Conservation (phyloP, 768 basidiomycete species). For the Agrocybe chaxingu region DNA sequence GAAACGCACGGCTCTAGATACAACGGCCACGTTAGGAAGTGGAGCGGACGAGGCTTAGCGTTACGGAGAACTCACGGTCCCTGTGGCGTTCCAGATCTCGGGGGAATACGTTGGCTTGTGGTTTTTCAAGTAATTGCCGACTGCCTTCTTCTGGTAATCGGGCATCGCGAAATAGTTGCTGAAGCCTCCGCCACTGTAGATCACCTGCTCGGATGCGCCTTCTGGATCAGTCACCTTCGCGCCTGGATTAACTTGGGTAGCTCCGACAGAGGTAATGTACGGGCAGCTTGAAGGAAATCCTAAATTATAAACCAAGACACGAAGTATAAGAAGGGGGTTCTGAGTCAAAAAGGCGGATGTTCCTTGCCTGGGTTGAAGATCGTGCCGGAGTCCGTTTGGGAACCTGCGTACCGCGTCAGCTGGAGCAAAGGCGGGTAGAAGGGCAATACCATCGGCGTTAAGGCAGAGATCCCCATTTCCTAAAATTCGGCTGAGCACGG, state of each 20-base stretch:
- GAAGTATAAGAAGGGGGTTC: constrained; percentile 8
- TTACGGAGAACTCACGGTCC: constrained; percentile 19
- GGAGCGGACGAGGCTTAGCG: neutral
- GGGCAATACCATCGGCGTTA: constrained; percentile 37
- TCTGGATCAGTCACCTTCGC: constrained; percentile 27
- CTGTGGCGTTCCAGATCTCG: constrained; percentile 29
- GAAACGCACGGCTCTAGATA: constrained; percentile 39
- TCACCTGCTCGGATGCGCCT: constrained; percentile 33
- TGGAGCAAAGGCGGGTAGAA: neutral
- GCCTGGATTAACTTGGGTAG: constrained; percentile 36
- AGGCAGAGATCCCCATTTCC: constrained; percentile 28
- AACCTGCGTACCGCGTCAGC: constrained; percentile 11
- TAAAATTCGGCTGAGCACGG: neutral
- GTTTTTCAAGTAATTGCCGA: constrained; percentile 29
- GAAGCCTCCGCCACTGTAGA: constrained; percentile 36
- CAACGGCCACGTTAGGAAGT: neutral
- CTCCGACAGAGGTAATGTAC: constrained; percentile 44
- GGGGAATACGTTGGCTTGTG: constrained; percentile 20
- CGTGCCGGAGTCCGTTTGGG: constrained; percentile 24
- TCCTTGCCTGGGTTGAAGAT: constrained; percentile 33
- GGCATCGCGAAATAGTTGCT: constrained; percentile 39
- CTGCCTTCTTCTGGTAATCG: constrained; percentile 35
- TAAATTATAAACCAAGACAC: neutral
- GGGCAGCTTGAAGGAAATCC: constrained; percentile 41
- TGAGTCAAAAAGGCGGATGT: neutral